A percentile compares a stretch with the other conserved stretches of the same genome.
phyloP scores from a whole-genome alignment of 2,329 filamentous ascomycete genomes.

The Apiospora sp. region DNA sequence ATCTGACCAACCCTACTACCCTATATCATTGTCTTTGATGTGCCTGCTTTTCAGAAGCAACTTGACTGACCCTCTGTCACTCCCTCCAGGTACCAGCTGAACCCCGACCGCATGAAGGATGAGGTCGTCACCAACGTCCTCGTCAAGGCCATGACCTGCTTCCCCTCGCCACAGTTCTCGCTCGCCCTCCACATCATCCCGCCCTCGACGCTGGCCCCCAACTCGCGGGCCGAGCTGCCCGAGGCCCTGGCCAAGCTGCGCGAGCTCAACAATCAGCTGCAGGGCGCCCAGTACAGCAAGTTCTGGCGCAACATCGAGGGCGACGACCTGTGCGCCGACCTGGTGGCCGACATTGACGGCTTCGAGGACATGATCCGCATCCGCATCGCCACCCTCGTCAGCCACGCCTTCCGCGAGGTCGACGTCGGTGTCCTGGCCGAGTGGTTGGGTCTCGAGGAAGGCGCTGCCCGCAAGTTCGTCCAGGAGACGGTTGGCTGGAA shows the following conservation, averaged over 20 bases:
- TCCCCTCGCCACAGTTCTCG: constrained; percentile 94
- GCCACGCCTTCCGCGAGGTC: constrained; percentile 80
- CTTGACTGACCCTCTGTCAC: constrained; percentile 14
- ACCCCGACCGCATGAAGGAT: constrained; percentile 95
- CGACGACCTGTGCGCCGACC: constrained; percentile 94
- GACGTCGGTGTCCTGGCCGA: constrained; percentile 72
- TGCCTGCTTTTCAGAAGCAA: neutral
- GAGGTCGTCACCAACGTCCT: constrained; percentile 99
- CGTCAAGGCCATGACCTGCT: constrained; percentile 96
- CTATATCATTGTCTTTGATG: neutral
- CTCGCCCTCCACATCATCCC: constrained; percentile 94
- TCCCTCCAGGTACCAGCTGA: constrained; percentile 91
- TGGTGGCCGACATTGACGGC: constrained; percentile 91
- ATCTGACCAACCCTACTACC: constrained; percentile 64
- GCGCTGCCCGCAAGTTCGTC: constrained; percentile 78
- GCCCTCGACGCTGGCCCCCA: constrained; percentile 75
- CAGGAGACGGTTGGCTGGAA: constrained; percentile 88
- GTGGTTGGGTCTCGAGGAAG: constrained; percentile 77
- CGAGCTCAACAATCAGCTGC: constrained; percentile 84
- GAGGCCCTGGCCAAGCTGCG: constrained; percentile 92
- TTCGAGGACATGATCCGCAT: constrained; percentile 95
- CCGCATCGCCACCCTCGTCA: constrained; percentile 87
- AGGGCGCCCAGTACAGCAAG: constrained; percentile 85
- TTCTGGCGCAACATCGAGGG: constrained; percentile 95
- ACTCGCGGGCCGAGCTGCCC: constrained; percentile 72